Conservation (phyloP, 768 basidiomycete species). For the Cantharellus cinnabarinus region DNA sequence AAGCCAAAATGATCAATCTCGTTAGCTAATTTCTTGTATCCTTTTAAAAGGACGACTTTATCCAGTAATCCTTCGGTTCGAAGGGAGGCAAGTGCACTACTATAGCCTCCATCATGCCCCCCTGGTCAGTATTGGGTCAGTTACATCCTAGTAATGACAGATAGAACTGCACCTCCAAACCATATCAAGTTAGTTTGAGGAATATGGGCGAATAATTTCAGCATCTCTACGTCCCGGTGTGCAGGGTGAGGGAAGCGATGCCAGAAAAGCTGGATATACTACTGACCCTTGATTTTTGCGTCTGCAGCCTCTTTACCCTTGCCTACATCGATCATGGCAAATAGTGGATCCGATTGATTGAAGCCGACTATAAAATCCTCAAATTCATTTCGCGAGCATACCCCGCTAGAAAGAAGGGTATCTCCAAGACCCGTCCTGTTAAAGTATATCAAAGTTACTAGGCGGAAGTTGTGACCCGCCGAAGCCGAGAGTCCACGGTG, state of each 20-base stretch:
- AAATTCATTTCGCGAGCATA: background rate
- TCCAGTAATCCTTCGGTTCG: constrained; percentile 2
- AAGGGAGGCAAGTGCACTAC: background rate
- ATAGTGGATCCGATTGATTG: constrained; percentile 5
- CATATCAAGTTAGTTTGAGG: constrained; percentile 4
- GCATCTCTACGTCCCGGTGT: background rate
- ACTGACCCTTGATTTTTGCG: constrained; percentile 8
- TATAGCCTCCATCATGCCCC: constrained; percentile 4
- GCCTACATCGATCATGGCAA: constrained; percentile 4
- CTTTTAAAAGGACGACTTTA: constrained; percentile 2
- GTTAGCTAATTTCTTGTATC: background rate
- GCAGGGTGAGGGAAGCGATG: background rate
- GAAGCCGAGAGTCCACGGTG: background rate
- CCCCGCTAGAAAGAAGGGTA: background rate
- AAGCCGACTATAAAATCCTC: constrained; percentile 6
- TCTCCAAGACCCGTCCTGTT: constrained; percentile 4
- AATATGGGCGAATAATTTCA: constrained; percentile 1
- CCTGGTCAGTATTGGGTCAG: background rate
- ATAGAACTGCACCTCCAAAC: constrained; percentile 1
- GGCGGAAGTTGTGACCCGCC: background rate
- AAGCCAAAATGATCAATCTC: background rate
- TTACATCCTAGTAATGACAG: background rate
- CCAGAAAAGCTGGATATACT: background rate
- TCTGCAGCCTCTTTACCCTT: constrained; percentile 6
- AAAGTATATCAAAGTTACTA: constrained; percentile 1